Base-by-base conservation (phyloP, 805 yeast species). In the Saccharomycopsis synnaedendra region DNA sequence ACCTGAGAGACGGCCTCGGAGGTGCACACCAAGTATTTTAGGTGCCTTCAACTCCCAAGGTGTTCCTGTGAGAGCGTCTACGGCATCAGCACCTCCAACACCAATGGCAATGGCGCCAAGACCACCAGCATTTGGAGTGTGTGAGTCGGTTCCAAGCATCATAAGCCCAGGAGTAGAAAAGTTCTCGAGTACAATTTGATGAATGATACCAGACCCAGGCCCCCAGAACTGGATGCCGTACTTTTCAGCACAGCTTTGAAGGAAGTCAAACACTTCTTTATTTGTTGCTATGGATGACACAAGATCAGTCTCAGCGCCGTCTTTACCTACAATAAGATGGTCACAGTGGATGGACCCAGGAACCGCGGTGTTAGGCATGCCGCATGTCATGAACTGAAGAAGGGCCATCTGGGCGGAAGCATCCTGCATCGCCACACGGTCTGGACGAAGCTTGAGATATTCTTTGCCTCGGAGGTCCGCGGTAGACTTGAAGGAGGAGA, bases 21-120 rank as follows among this genome's bases (percentile, higher is more conserved):
- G 77, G 67, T 87, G 84, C 58, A 93, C 95, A 68, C 98, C 98
- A 55, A 93, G 71, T 40, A 88, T 71, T 69, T 86, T 86, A 58
- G 98, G 98, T 47, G 97, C 97, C 72, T 89, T 89, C 66, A 93
- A 77, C 71, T 93, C 98, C 98, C 98, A 93, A 49, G 98, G 97
- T 32, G 93, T 82, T 56, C 93, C 96, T 41, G 97, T 88, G 62
- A 93, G 71, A 45, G 93, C 98, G 67, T 93, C 98, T 48, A 93
- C 98, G 39, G 98, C 98, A 69, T 93, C 98, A 48, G 98, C 98
- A 73, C 98, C 98, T 69, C 98, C 98, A 39, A 93, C 98, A 70
- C 98, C 98, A 64, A 93, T 93, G 59, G 98, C 97, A 56, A 90
- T 82, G 56, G 95, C 96, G 64, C 98, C 98, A 54, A 93, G 71